Conservation (phyloP, 2,329 filamentous ascomycete genomes). For the Colletotrichum simmondsii region DNA sequence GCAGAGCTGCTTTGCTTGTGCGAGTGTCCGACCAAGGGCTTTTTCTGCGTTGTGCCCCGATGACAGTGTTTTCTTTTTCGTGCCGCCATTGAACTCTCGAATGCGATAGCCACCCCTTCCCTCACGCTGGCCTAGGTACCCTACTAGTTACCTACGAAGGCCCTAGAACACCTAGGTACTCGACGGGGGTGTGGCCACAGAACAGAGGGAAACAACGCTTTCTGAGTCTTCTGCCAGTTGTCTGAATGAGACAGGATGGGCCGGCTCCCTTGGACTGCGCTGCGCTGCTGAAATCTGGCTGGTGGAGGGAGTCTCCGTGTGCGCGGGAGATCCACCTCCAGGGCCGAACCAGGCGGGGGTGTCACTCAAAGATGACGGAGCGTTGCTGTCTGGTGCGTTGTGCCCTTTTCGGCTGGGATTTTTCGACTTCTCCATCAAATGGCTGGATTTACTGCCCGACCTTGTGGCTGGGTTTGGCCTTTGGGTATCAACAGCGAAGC, state of each 20-base stretch:
- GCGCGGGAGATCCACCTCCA: conserved; percentile 29
- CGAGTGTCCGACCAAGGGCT: not conserved
- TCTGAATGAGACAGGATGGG: conserved; percentile 11
- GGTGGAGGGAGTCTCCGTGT: conserved; percentile 1
- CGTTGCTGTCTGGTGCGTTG: conserved; percentile 13
- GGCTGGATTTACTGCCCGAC: conserved; percentile 32
- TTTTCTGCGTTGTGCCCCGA: not conserved
- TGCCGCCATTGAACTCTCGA: not conserved
- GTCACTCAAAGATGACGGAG: conserved; percentile 29
- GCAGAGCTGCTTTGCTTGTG: not conserved
- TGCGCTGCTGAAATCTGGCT: conserved; percentile 3
- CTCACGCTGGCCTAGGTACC: not conserved
- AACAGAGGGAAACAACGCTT: not conserved
- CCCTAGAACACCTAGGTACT: not conserved
- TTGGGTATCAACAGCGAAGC: conserved; percentile 34
- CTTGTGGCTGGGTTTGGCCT: conserved; percentile 26
- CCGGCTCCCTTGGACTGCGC: conserved; percentile 13
- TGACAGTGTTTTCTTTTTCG: not conserved
- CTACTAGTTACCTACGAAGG: not conserved
- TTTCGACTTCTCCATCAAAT: not conserved
- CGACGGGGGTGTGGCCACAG: conserved; percentile 5
- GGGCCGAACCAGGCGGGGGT: conserved; percentile 22
- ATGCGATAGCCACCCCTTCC: not conserved
- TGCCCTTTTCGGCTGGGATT: conserved; percentile 19
- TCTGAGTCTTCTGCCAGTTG: conserved; percentile 10